A percentile compares a stretch with the other conserved stretches of the same genome.
These are phyloP conservation scores for Letharia columbiana DNA, from an alignment of 495 filamentous ascomycete genomes.

Conservation along the genomic window DNA sequence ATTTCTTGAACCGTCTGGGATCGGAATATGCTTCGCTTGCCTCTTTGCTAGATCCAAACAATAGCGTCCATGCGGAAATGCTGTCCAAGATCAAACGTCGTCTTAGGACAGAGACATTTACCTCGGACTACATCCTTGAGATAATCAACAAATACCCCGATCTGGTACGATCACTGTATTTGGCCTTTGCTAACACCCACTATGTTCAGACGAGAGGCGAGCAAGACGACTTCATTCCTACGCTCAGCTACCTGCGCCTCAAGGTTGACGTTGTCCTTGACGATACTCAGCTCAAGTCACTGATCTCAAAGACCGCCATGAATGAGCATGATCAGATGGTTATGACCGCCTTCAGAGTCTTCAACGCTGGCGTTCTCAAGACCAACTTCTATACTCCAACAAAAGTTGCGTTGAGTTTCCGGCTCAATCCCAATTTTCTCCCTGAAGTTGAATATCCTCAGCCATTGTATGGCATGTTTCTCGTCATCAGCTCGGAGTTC, in stretches of 20 bases:
- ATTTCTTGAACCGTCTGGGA: slow-evolving; percentile 92
- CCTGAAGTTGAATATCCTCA: slow-evolving; percentile 88
- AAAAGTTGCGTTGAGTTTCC: slow-evolving; percentile 96
- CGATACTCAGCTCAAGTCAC: slow-evolving; percentile 65
- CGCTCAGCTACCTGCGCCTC: slow-evolving; percentile 66
- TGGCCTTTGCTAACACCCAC: slow-evolving; percentile 85
- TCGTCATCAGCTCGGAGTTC: slow-evolving; percentile 93
- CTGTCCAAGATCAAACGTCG: slow-evolving; percentile 94
- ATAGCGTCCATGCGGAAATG: slow-evolving; percentile 78
- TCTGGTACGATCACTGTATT: slow-evolving; percentile 78
- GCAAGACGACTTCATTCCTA: slow-evolving; percentile 71
- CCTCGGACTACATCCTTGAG: slow-evolving; percentile 92
- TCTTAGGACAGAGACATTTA: slow-evolving; percentile 92
- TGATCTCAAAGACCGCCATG: slow-evolving; percentile 69
- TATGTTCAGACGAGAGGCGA: slow-evolving; percentile 73
- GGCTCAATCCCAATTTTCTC: slow-evolving; percentile 80
- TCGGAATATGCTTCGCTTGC: slow-evolving; percentile 83
- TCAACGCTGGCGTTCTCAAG: slow-evolving; percentile 85
- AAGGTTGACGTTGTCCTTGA: slow-evolving; percentile 69
- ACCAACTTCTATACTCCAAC: slow-evolving; percentile 99
- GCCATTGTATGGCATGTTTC: slow-evolving; percentile 94
- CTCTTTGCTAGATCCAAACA: slow-evolving; percentile 70
- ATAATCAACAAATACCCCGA: slow-evolving; percentile 90
- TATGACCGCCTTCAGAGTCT: slow-evolving; percentile 91
- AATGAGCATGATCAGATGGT: slow-evolving; percentile 99